Base-by-base conservation (phyloP, 129 eudicot species). In the Pittosporum tobira region DNA sequence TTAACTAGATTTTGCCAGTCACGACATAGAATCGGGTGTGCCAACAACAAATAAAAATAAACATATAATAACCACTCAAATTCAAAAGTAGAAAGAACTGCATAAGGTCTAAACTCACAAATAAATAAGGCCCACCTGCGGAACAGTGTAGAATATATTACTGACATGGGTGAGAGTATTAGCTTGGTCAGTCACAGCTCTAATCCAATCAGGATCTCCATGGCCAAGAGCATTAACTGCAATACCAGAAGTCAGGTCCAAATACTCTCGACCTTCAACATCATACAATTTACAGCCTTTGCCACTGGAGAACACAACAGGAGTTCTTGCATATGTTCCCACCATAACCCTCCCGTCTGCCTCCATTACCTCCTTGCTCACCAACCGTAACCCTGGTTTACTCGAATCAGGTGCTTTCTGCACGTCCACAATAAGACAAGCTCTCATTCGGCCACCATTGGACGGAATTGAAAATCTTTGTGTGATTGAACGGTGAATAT, bases 181-280 rank as follows among this genome's bases (percentile, higher is more conserved):
- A 29, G 86, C 94, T 40, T 83, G 94, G 63, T 77, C 60, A 0
- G 79, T 69, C 6, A 90, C 68, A 0, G 94, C 95, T 8, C 28
- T 37, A 18, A 83, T 36, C 97, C 94, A 90, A 69, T 85, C 89
- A 16, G 94, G 77, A 69, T 90, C 95, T 22, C 81, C 82, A 76
- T 90, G 94, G 21, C 97, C 97, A 2, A 86, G 84, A 26, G 97
- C 95, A 75, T 85, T 90, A 1, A 90, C 97, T 2, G 95, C 97
- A 56, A 86, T 85, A 8, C 97, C 97, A 12, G 97, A 83, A 0
- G 85, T 77, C 25, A 90, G 7, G 70, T 90, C 97, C 62, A 85
- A 67, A 80, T 83, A 90, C 55, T 85, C 94, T 15, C 68, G 68
- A 61, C 97, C 97, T 20, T 90, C 84, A 50, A 66, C 54, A 73